These are phyloP conservation scores for Pisolithus microcarpus DNA, from an alignment of 768 basidiomycete species.

Conservation along the genomic window DNA sequence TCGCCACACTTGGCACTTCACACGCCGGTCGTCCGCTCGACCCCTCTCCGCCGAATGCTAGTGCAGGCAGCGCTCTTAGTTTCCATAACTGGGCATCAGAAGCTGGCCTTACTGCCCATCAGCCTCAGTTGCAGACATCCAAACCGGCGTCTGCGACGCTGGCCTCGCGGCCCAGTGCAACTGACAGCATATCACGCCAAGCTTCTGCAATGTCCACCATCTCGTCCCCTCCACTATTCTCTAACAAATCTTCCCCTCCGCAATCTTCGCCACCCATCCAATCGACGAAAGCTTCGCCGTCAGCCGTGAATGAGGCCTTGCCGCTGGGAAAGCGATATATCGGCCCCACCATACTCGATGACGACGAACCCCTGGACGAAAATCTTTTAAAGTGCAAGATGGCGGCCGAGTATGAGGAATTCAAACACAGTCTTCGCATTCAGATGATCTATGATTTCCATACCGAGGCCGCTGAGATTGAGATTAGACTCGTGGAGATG, in stretches of 20 bases:
- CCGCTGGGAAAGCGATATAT: constrained; percentile 27
- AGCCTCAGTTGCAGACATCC: neutral
- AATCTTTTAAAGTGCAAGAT: constrained; percentile 26
- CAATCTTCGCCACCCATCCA: constrained; percentile 21
- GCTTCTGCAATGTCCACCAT: constrained; percentile 17
- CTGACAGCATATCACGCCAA: constrained; percentile 25
- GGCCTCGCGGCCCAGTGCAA: constrained; percentile 19
- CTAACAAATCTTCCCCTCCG: constrained; percentile 13
- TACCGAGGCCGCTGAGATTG: constrained; percentile 21
- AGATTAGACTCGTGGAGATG: constrained; percentile 23
- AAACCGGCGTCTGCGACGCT: constrained; percentile 7
- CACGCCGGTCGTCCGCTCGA: constrained; percentile 16
- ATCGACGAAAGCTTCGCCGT: constrained; percentile 21
- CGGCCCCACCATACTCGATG: constrained; percentile 23
- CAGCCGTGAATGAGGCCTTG: constrained; percentile 12
- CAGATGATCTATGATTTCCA: constrained; percentile 30
- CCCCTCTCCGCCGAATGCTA: constrained; percentile 3
- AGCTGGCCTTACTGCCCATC: constrained; percentile 19
- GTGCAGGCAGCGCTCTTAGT: constrained; percentile 8
- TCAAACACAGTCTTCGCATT: constrained; percentile 25
- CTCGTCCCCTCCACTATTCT: constrained; percentile 14
- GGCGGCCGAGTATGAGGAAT: constrained; percentile 26
- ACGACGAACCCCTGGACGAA: constrained; percentile 24
- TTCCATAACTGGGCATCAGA: constrained; percentile 29
- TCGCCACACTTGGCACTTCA: constrained; percentile 23